phyloP scores from a whole-genome alignment of 805 yeast genomes.

The Yamadazyma tumulicola region DNA sequence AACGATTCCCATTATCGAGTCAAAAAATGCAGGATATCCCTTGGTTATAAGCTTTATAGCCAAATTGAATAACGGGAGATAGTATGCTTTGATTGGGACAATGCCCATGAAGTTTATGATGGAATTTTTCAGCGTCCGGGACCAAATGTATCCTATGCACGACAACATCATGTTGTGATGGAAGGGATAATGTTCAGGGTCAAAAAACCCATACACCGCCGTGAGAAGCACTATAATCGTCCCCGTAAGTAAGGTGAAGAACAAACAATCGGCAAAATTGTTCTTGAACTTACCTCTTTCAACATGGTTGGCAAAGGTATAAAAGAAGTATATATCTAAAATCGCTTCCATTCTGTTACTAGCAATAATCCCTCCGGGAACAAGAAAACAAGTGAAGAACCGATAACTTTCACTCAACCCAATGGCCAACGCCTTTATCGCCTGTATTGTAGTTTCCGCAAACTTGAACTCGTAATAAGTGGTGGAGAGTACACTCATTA shows the following conservation, averaged over 20 bases:
- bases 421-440: too few relatives aligned
- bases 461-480: too few relatives aligned
- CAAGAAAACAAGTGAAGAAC: constrained; percentile 47
- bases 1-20: constrained; percentile 47
- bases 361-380: constrained; percentile 33
- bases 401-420: constrained; percentile 19
- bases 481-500: too few relatives aligned
- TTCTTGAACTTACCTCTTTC: constrained; percentile 49
- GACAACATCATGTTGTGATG: constrained; percentile 44
- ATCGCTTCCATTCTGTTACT: constrained; percentile 25
- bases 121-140: constrained; percentile 51
- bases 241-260: constrained; percentile 48
- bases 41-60: constrained; percentile 34
- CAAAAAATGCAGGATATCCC: constrained; percentile 38
- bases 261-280: constrained; percentile 53
- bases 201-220: constrained; percentile 21
- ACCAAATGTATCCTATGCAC: constrained; percentile 61
- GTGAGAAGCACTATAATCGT: constrained; percentile 42
- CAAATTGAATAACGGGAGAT: constrained; percentile 44
- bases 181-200: constrained; percentile 12
- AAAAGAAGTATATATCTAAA: constrained; percentile 54
- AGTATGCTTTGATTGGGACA: constrained; percentile 53
- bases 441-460: too few relatives aligned
- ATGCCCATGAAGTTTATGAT: constrained; percentile 51
- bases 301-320: constrained; percentile 53